Evolutionary conservation across 148 eudicot genomes (phyloP).

Genomic region (Rhododendron williamsianum): DNA sequence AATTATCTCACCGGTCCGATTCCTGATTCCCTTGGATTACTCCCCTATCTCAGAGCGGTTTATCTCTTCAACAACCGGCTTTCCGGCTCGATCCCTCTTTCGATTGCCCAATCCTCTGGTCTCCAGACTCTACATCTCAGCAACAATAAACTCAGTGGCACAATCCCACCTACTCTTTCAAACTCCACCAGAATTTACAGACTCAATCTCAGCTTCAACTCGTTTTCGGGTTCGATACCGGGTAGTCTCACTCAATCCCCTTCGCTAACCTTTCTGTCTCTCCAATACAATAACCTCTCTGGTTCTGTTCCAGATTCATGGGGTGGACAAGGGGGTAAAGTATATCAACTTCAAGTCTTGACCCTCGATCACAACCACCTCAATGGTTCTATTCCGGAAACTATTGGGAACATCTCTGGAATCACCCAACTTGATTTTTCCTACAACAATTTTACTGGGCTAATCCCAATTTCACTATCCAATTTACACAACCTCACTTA

Average conservation of each 20-base stretch:
- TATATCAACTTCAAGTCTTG: slow-evolving; percentile 35
- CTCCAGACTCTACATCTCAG: slow-evolving; percentile 69
- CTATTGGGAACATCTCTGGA: slow-evolving; percentile 31
- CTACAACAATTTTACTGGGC: slow-evolving; percentile 42
- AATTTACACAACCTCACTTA: slow-evolving; percentile 40
- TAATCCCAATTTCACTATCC: slow-evolving; percentile 38
- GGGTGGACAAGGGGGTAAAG: slow-evolving; percentile 19
- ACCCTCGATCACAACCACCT: slow-evolving; percentile 53
- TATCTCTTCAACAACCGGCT: slow-evolving; percentile 70
- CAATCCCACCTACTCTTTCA: slow-evolving; percentile 44
- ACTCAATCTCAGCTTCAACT: slow-evolving; percentile 72
- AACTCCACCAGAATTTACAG: slow-evolving; percentile 55
- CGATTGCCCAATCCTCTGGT: slow-evolving; percentile 35
- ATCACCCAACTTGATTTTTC: slow-evolving; percentile 45
- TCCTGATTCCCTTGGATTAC: slow-evolving; percentile 57
- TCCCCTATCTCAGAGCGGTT: slow-evolving; percentile 71
- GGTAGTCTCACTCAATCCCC: slow-evolving; percentile 33
- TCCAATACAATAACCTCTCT: slow-evolving; percentile 62
- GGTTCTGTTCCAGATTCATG: slow-evolving; percentile 58
- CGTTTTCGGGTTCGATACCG: slow-evolving; percentile 59
- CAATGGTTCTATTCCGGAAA: slow-evolving; percentile 35
- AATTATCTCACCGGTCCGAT: slow-evolving; percentile 58
- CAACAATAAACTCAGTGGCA: slow-evolving; percentile 57
- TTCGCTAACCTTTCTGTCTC: slow-evolving; percentile 55
- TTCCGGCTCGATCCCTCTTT: slow-evolving; percentile 64